Conservation (phyloP, 2,329 filamentous ascomycete genomes). For the Ascochyta clinopodiicola region DNA sequence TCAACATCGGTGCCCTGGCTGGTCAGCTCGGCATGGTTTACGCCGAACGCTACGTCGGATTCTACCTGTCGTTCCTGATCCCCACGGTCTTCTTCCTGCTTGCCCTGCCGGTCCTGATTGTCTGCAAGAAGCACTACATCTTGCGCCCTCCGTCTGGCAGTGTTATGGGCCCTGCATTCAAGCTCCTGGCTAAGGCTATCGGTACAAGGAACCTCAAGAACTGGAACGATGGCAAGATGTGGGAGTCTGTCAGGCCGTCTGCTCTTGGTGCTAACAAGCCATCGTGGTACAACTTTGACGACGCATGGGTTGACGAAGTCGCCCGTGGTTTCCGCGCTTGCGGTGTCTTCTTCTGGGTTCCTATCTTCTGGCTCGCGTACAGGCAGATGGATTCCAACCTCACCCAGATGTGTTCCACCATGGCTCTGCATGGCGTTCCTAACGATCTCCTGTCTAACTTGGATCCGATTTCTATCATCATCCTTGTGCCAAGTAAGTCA, state of each 20-base stretch:
- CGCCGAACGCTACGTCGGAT: slow-evolving; percentile 63
- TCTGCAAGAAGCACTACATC: slow-evolving; percentile 67
- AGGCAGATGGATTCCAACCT: slow-evolving; percentile 72
- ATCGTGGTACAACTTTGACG: slow-evolving; percentile 78
- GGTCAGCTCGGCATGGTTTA: slow-evolving; percentile 50
- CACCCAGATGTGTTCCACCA: slow-evolving; percentile 68
- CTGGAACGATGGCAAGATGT: slow-evolving; percentile 63
- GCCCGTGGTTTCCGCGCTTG: slow-evolving; percentile 62
- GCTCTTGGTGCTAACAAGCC: slow-evolving; percentile 63
- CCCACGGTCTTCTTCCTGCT: slow-evolving; percentile 70
- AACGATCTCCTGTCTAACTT: slow-evolving; percentile 81
- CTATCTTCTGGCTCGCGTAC: slow-evolving; percentile 71
- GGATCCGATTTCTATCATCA: slow-evolving; percentile 75
- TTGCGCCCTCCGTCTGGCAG: slow-evolving; percentile 70
- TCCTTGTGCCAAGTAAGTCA: slow-evolving; percentile 66
- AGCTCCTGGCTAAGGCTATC: slow-evolving; percentile 58
- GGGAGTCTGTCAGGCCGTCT: slow-evolving; percentile 71
- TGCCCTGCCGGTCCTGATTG: slow-evolving; percentile 64
- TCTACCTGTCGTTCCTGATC: slow-evolving; percentile 74
- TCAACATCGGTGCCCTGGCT: slow-evolving; percentile 47
- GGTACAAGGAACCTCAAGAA: slow-evolving; percentile 63
- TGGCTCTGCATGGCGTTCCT: slow-evolving; percentile 73
- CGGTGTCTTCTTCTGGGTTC: slow-evolving; percentile 64
- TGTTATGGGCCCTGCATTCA: slow-evolving; percentile 69
- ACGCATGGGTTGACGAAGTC: slow-evolving; percentile 82